phyloP scores from a whole-genome alignment of 2,329 filamentous ascomycete species.

The Xylaria sp. region DNA sequence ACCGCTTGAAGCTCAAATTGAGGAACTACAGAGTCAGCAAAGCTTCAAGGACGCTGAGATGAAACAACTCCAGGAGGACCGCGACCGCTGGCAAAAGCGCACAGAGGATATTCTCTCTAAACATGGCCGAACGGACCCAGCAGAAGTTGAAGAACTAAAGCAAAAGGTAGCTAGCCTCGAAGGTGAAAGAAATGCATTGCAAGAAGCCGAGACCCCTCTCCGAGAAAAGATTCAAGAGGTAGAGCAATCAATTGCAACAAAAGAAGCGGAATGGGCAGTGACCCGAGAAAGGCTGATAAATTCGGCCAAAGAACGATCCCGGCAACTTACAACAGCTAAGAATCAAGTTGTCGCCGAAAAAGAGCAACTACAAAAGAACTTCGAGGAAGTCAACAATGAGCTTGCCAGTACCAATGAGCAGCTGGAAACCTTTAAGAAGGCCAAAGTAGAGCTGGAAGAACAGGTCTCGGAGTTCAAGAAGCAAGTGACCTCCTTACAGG shows the following conservation, averaged over 20 bases:
- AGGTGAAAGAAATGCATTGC: constrained; percentile 65
- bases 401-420: constrained; percentile 54
- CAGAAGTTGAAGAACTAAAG: constrained; percentile 88
- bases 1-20: constrained; percentile 79
- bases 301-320: constrained; percentile 67
- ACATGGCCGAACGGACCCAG: constrained; percentile 93
- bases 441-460: constrained; percentile 46
- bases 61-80: constrained; percentile 85
- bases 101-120: constrained; percentile 95
- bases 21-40: constrained; percentile 81
- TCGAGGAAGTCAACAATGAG: constrained; percentile 52
- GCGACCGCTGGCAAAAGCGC: constrained; percentile 93
- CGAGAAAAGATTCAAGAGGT: constrained; percentile 59
- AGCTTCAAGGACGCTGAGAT: constrained; percentile 86
- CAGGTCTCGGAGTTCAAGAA: constrained; percentile 52
- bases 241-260: constrained; percentile 58
- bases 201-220: constrained; percentile 56
- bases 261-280: constrained; percentile 59
- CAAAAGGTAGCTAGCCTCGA: constrained; percentile 72
- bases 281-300: constrained; percentile 60
- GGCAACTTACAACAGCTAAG: constrained; percentile 53
- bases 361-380: constrained; percentile 56
- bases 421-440: constrained; percentile 55
- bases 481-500: constrained; percentile 39
- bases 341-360: constrained; percentile 55